Base-by-base conservation (phyloP, 1,139 yeast species). In the Saccharomycopsis hybrid region DNA sequence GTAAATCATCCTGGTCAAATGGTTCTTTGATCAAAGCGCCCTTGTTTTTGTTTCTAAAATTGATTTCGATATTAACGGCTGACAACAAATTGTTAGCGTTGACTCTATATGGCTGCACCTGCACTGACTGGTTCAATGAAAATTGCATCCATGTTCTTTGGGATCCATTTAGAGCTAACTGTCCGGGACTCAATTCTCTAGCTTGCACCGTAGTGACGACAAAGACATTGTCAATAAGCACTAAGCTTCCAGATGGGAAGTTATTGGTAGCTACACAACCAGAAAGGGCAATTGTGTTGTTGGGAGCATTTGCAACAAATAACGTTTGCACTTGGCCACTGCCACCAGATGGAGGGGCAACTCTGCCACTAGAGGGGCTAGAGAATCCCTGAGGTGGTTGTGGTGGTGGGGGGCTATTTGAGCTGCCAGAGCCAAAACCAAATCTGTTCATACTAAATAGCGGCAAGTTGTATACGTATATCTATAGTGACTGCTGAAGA, bases 81-180 rank as follows among this genome's bases (percentile, higher is more conserved):
- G 92, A 71, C 62, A 92, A 92, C 0, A 82, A 77, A 54, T 77
- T 78, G 49, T 72, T 78, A 53, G 81, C 80, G 42, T 73, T 71
- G 51, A 81, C 70, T 59, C 82, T 85, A 61, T 73, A 84, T 2
- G 82, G 76, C 49, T 80, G 80, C n/a, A 82, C 87, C n/a, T 72
- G 63, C 25, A 87, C 79, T 11, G 70, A 71, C 61, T 86, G 92
- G 49, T 81, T 82, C 47, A 85, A 70, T 0, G 96, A 84, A 84
- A 95, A 82, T 36, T 82, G 85, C 31, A 92, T 95, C 97, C 97
- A 92, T 49, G 81, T 80, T 63, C 99, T 78, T 64, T 86, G 90
- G 51, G 86, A 78, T 4, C 90, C 96, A 41, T 94, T 89, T 50
- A 88, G 74, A 0, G 97, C 98, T 49, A 90, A 68, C 18, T 77